phyloP scores from a whole-genome alignment of 768 basidiomycete species.

The Tricholoma saponaceum region DNA sequence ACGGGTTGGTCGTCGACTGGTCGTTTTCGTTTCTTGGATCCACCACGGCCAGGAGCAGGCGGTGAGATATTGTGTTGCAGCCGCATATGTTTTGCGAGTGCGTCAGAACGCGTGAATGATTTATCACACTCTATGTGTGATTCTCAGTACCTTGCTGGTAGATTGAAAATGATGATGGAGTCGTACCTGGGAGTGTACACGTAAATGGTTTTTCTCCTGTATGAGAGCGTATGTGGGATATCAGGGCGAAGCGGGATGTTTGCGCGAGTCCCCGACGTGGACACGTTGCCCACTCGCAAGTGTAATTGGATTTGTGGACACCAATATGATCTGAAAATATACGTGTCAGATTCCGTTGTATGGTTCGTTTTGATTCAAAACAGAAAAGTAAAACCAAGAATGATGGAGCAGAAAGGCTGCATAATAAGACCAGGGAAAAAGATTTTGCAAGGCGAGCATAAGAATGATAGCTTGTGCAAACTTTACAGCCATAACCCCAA shows the following conservation, averaged over 20 bases:
- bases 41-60: constrained; percentile 69
- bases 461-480: background rate
- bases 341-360: background rate
- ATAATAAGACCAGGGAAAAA: background rate
- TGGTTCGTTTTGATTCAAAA: background rate
- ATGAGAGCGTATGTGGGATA: constrained; percentile 88
- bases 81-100: constrained; percentile 89
- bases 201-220: constrained; percentile 94
- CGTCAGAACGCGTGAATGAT: constrained; percentile 92
- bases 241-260: constrained; percentile 84
- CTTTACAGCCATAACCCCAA: background rate
- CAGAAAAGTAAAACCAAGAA: too few species aligned
- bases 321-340: constrained; percentile 66
- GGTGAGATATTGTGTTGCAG: constrained; percentile 79
- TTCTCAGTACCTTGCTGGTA: background rate
- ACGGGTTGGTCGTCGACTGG: constrained; percentile 33
- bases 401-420: background rate
- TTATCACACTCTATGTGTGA: constrained; percentile 78
- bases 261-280: constrained; percentile 76
- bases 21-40: constrained; percentile 67
- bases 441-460: background rate
- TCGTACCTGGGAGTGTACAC: constrained; percentile 39
- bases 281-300: constrained; percentile 89
- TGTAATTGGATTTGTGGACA: constrained; percentile 78
- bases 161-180: background rate